Evolutionary conservation across 805 yeast genomes (phyloP).

Genomic region (Yamadazyma sp.): DNA sequence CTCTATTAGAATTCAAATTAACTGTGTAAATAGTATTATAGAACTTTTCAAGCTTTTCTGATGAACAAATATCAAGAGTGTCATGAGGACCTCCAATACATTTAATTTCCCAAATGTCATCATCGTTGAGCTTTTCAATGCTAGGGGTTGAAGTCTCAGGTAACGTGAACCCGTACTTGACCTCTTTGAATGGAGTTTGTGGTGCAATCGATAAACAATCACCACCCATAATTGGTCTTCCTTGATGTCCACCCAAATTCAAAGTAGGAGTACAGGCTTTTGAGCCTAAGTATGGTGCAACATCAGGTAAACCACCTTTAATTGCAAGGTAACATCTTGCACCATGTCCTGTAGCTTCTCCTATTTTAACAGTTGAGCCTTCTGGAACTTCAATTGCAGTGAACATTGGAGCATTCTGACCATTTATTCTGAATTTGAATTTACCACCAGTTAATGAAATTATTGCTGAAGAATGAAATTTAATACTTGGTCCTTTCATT

Average conservation of each 20-base stretch:
- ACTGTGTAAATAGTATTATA: conserved; percentile 70
- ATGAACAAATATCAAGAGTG: conserved; percentile 65
- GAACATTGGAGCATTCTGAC: conserved; percentile 68
- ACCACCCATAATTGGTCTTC: conserved; percentile 85
- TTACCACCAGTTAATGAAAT: conserved; percentile 87
- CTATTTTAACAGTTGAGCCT: conserved; percentile 44
- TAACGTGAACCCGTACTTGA: conserved; percentile 50
- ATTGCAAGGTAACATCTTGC: conserved; percentile 88
- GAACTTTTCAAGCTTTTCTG: conserved; percentile 65
- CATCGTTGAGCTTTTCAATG: conserved; percentile 49
- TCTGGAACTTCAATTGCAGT: conserved; percentile 68
- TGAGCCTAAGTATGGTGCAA: conserved; percentile 55
- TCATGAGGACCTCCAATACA: conserved; percentile 92
- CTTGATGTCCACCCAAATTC: conserved; percentile 16
- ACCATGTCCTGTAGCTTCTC: conserved; percentile 44
- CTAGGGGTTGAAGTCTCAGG: conserved; percentile 54
- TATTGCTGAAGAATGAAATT: conserved; percentile 76
- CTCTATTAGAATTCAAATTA: conserved; percentile 93
- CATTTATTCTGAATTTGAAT: conserved; percentile 66
- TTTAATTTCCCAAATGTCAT: conserved; percentile 91
- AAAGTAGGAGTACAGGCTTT: conserved; percentile 75
- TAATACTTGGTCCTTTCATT: conserved; percentile 67
- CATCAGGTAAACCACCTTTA: conserved; percentile 93
- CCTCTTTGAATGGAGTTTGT: conserved; percentile 37
- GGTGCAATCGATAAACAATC: conserved; percentile 85